A percentile compares a stretch with the other conserved stretches of the same genome.
phyloP scores from a whole-genome alignment of 441 rosid species.

The Pelargonium citronellum region DNA sequence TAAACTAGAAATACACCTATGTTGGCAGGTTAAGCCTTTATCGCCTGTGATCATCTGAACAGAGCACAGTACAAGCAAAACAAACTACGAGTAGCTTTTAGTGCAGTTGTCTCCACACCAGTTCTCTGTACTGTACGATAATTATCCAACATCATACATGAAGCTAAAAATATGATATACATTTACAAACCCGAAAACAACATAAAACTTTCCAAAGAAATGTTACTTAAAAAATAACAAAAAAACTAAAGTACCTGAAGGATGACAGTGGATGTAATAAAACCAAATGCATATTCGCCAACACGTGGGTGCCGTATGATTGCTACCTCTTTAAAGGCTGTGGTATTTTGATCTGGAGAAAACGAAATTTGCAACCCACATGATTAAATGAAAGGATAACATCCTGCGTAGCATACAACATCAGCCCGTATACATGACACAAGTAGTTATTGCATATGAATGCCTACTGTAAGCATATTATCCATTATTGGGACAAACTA shows the following conservation, averaged over 20 bases:
- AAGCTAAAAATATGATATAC: not conserved
- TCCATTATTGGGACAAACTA: not conserved
- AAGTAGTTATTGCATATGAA: not conserved
- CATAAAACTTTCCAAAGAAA: not conserved
- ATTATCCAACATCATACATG: not conserved
- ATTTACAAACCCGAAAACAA: not conserved
- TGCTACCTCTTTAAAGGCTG: slow-evolving; percentile 5
- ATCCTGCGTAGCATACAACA: too few relatives aligned
- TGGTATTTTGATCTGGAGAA: slow-evolving; percentile 7
- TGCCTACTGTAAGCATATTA: not conserved
- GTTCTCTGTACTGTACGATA: not conserved
- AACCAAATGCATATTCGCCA: slow-evolving; percentile 6
- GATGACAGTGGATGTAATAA: not conserved
- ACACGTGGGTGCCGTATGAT: slow-evolving; percentile 6
- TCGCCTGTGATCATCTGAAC: too few relatives aligned
- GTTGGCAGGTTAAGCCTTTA: too few relatives aligned
- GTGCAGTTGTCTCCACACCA: too few relatives aligned
- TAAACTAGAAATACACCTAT: too few relatives aligned
- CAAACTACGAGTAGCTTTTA: too few relatives aligned
- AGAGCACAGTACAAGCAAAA: too few relatives aligned
- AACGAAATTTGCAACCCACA: not conserved
- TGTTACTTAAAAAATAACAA: too few relatives aligned
- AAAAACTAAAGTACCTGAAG: not conserved
- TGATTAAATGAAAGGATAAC: too few relatives aligned
- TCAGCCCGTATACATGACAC: not conserved